Evolutionary conservation across 768 basidiomycete genomes (phyloP), one percentile per base, ranked within the genome.

Genomic region (Naganishia randhawae): DNA sequence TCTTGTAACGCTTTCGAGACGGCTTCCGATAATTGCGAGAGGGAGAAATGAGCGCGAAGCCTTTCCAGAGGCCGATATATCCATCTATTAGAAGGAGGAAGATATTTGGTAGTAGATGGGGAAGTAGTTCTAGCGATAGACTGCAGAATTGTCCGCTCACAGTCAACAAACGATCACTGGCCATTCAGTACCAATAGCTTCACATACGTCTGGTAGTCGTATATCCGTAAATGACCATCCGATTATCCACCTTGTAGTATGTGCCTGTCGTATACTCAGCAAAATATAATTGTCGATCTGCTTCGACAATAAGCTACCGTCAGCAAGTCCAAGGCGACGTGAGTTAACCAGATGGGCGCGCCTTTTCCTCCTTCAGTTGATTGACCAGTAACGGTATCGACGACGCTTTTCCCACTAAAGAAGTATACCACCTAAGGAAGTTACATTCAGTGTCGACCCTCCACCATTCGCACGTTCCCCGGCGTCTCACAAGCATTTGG

Each of bases 211-310:
- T 0, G 91, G 87, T 33, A 96, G 80, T 8, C 86, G 86, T 16
- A 76, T 77, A 32, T 84, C 83, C 1, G 80, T 81, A 64, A 88
- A 87, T 0, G 90, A 92, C 95, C 95, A 97, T 0, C 85, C 91
- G 1, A 98, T 79, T 0, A 88, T 90, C 92, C 93, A 98, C n/a
- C 96, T 85, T 1, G 88, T 84, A 0, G 95, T 97, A 66, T 88
- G 86, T 0, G 94, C 91, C 79, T 92, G 92, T 2, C 88, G 82
- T 52, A 94, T 88, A 71, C 92, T 88, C 0, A 87, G 87, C 51
- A 97, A 82, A 0, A 87, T 89, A 77, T 94, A 98, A 79, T 96
- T 96, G 35, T 85, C 82, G 50, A 97, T 85, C 92, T 96, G 66
- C 4, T 35, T 1, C n/a, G 33, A 31, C 37, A 32, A 45, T n/a